Conservation (phyloP, 768 basidiomycete genomes). For the Lepiota venenata region DNA sequence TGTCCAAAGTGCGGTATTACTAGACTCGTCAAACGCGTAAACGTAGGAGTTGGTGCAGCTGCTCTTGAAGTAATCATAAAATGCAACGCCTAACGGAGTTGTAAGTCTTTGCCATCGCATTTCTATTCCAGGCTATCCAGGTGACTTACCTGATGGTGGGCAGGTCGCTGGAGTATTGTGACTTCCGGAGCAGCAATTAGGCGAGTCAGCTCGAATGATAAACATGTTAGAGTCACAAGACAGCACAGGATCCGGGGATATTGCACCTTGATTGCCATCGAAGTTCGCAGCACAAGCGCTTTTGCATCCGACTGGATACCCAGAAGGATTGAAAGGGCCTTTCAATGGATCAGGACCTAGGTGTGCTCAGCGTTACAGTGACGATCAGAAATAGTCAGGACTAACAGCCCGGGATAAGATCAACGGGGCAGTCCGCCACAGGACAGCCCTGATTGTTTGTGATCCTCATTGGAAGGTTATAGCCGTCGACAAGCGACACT, state of each 20-base stretch:
- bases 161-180: conserved; percentile 32
- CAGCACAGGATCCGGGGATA: not conserved
- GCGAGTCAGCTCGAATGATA: conserved; percentile 22
- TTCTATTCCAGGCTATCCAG: conserved; percentile 10
- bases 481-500: conserved; percentile 62
- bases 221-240: not conserved
- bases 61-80: conserved; percentile 24
- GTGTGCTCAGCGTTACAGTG: not conserved
- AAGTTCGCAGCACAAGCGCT: conserved; percentile 42
- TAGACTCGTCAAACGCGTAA: conserved; percentile 53
- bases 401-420: conserved; percentile 50
- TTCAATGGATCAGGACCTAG: conserved; percentile 40
- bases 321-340: conserved; percentile 44
- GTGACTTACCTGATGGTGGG: conserved; percentile 25
- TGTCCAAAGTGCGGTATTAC: conserved; percentile 47
- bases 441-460: conserved; percentile 45
- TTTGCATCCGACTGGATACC: conserved; percentile 49
- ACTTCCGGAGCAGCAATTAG: conserved; percentile 34
- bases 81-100: conserved; percentile 15
- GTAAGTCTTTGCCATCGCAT: not conserved
- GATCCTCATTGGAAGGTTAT: conserved; percentile 53
- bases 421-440: conserved; percentile 47
- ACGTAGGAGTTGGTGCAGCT: conserved; percentile 47
- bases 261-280: conserved; percentile 25
- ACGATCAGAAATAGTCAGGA: not conserved